phyloP scores from a whole-genome alignment of 192 early-diverging fungal genomes.

The Anaeromyces robustus region DNA sequence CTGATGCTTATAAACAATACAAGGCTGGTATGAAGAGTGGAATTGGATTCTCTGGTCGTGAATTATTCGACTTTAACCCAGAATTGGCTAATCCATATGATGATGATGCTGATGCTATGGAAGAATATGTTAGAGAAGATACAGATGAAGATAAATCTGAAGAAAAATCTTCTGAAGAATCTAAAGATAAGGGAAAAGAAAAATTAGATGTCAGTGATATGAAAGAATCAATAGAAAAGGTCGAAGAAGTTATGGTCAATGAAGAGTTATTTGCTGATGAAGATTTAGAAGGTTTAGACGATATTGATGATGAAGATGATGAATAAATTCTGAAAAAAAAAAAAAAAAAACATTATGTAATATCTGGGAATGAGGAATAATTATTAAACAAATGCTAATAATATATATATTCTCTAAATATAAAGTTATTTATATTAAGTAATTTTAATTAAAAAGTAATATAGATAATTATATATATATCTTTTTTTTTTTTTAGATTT shows the following conservation, averaged over 20 bases:
- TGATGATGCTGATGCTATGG: constrained; percentile 57
- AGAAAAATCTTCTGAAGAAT: too few species aligned
- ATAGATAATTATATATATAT: too few species aligned
- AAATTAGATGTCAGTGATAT: constrained; percentile 5
- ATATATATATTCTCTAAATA: too few species aligned
- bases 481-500: too few species aligned
- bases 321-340: not conserved
- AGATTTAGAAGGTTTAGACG: constrained; percentile 67
- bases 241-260: constrained; percentile 26
- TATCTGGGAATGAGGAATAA: not conserved
- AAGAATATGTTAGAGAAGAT: constrained; percentile 46
- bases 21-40: constrained; percentile 79
- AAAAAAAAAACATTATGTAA: not conserved
- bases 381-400: not conserved
- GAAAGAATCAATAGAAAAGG: constrained; percentile 2
- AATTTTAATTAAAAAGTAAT: too few species aligned
- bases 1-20: constrained; percentile 18
- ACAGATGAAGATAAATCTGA: constrained; percentile 53
- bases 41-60: constrained; percentile 79
- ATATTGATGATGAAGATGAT: constrained; percentile 27
- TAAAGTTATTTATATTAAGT: too few species aligned
- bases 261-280: constrained; percentile 71
- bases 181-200: constrained; percentile 11
- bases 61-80: constrained; percentile 96
- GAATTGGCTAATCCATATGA: constrained; percentile 50